Evolutionary conservation across 2,329 filamentous ascomycete genomes (phyloP), one percentile per base, ranked within the genome.

Genomic region (Trichoderma sp.): DNA sequence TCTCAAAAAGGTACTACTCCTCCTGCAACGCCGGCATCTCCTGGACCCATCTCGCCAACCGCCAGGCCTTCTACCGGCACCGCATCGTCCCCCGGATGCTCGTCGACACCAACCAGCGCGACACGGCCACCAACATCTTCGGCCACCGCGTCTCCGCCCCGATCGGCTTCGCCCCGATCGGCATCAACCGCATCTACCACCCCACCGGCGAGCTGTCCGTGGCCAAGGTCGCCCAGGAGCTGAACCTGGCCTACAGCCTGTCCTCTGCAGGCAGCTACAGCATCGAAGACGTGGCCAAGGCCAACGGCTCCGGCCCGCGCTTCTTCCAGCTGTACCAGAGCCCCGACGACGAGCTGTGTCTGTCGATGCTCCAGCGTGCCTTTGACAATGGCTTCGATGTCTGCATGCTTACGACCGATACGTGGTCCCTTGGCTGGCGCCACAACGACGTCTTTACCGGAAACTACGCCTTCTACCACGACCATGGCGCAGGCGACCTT

Each of bases 241-340:
- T 87, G 1, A 79, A 82, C 2, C 79, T 92, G 0, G 89, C 90
- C 0, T 91, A 87, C 74, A 87, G 87, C 62, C 78, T 91, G 57
- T 88, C 84, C 66, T 91, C 89, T 1, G 88, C 89, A 1, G 82
- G 85, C 3, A 79, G 83, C 2, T 80, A 82, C 44, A 83, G 83
- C 1, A 89, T 92, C 65, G 88, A 91, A 72, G 84, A 91, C 56
- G 84, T 91, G 0, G 88, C 86, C 0, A 72, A 79, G 7, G 85
- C 85, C 0, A 86, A 82, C 61, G 83, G 82, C 0, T 77, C 83
- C 4, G 85, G 85, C 0, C 79, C 82, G 30, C 78, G 88, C 10
- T 93, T 88, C 88, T 93, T 83, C 72, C 90, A 93, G 72, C 82
- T 93, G 0, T 92, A 93, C 77, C 92, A 89, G 87, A 89, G 90